Conservation (phyloP, 2,329 filamentous ascomycete genomes). For the Parasarocladium wereldwijsianum region DNA sequence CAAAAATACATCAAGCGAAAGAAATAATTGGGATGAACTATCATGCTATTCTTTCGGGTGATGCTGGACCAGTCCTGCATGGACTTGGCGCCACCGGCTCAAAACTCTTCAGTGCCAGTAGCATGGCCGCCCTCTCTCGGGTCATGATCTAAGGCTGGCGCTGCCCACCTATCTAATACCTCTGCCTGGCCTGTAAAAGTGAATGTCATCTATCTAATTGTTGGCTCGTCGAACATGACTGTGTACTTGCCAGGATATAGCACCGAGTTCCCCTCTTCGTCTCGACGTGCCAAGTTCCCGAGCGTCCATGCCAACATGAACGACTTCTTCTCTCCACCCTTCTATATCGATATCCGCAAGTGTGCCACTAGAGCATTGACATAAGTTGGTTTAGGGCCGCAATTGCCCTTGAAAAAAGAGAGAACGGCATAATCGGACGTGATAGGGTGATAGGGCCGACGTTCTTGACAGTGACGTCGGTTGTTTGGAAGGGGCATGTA, state of each 20-base stretch:
- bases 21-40: too few relatives aligned
- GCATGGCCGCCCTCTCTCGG: too few relatives aligned
- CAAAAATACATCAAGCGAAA: too few relatives aligned
- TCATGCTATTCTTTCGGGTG: too few relatives aligned
- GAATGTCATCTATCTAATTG: conserved; percentile 23
- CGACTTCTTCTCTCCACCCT: conserved; percentile 8
- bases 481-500: conserved; percentile 21
- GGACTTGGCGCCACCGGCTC: too few relatives aligned
- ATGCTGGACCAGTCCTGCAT: too few relatives aligned
- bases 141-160: too few relatives aligned
- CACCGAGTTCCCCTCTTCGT: conserved; percentile 32
- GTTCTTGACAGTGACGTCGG: conserved; percentile 28
- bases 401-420: conserved; percentile 29
- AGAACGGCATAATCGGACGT: conserved; percentile 38
- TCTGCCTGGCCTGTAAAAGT: conserved; percentile 25
- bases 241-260: conserved; percentile 38
- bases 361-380: conserved; percentile 38
- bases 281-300: conserved; percentile 31
- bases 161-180: conserved; percentile 22
- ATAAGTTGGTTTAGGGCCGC: conserved; percentile 33
- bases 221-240: conserved; percentile 28
- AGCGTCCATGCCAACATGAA: conserved; percentile 26
- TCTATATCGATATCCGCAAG: conserved; percentile 24
- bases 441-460: conserved; percentile 23
- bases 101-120: too few relatives aligned